Evolutionary conservation across 495 filamentous ascomycete species (phyloP).

Genomic region (Penicillium goetzii): DNA sequence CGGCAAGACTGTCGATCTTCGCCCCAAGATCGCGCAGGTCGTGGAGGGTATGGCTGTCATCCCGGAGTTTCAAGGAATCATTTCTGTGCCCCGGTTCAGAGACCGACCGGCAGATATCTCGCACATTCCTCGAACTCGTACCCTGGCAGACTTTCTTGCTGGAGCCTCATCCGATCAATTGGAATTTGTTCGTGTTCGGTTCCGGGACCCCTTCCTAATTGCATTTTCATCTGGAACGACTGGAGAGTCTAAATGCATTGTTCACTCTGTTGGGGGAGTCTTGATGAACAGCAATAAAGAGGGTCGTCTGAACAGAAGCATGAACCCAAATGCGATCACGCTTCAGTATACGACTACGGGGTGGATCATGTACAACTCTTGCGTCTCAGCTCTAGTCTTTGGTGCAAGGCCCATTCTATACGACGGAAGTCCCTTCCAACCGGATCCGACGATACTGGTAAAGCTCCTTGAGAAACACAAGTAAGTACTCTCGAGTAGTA

Average conservation of each 20-base stretch:
- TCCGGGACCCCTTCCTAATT: constrained; percentile 67
- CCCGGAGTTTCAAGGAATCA: constrained; percentile 61
- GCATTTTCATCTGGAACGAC: constrained; percentile 80
- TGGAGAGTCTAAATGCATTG: constrained; percentile 80
- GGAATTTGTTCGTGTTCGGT: constrained; percentile 57
- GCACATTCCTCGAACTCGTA: constrained; percentile 55
- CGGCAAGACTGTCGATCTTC: constrained; percentile 70
- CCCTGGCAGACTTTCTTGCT: constrained; percentile 55
- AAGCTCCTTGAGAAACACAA: constrained; percentile 59
- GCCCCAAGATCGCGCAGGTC: constrained; percentile 69
- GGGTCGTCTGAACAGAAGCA: constrained; percentile 59
- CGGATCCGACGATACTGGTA: constrained; percentile 62
- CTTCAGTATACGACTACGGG: constrained; percentile 68
- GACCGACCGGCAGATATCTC: constrained; percentile 58
- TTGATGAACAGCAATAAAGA: constrained; percentile 57
- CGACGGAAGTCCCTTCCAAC: constrained; percentile 76
- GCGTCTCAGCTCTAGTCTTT: constrained; percentile 53
- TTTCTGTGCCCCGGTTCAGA: constrained; percentile 67
- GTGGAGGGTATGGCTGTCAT: constrained; percentile 60
- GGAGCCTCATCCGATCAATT: constrained; percentile 46
- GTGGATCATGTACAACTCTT: constrained; percentile 82
- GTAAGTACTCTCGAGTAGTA: constrained; percentile 38
- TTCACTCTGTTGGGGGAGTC: constrained; percentile 52
- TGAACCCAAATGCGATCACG: constrained; percentile 49
- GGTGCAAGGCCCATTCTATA: constrained; percentile 67